These are phyloP conservation scores for Plasmopara halstedii DNA, from an alignment of 352 stramenopile genomes.

Conservation along the genomic window DNA sequence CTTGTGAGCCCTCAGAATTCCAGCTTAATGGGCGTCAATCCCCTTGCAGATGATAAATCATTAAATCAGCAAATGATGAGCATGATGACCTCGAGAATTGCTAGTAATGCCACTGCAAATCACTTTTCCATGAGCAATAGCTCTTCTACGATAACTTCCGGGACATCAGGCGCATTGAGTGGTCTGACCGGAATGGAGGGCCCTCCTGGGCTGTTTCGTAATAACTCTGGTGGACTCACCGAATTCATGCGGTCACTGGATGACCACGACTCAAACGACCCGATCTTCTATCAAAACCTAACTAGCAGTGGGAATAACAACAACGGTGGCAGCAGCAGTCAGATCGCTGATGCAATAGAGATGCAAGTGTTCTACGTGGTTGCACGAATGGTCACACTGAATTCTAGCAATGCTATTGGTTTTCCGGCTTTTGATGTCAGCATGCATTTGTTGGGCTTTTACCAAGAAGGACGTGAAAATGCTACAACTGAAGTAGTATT, in stretches of 20 bases:
- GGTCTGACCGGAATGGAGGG: slow-evolving; percentile 54
- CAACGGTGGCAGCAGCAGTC: slow-evolving; percentile 25
- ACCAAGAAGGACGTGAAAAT: slow-evolving; percentile 66
- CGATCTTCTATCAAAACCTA: slow-evolving; percentile 63
- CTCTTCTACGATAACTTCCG: slow-evolving; percentile 21
- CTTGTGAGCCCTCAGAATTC: slow-evolving; percentile 47
- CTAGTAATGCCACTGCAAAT: slow-evolving; percentile 22
- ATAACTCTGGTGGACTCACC: slow-evolving; percentile 62
- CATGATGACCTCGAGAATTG: slow-evolving; percentile 68
- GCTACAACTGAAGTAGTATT: slow-evolving; percentile 77
- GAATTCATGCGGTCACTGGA: slow-evolving; percentile 78
- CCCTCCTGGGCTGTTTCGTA: slow-evolving; percentile 61
- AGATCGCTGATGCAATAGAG: slow-evolving; percentile 66
- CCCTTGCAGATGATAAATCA: slow-evolving; percentile 26
- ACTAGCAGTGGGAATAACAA: slow-evolving; percentile 16
- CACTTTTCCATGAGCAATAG: slow-evolving; percentile 51
- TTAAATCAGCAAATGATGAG: slow-evolving; percentile 43
- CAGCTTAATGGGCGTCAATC: slow-evolving; percentile 21
- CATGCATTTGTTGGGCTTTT: slow-evolving; percentile 75
- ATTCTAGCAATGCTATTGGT: slow-evolving; percentile 59
- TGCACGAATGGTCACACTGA: slow-evolving; percentile 65
- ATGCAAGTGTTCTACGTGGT: slow-evolving; percentile 79
- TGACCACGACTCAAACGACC: slow-evolving; percentile 50
- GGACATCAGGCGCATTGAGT: slow-evolving; percentile 38
- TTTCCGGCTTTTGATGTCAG: slow-evolving; percentile 67